These are phyloP conservation scores for Euphorbia celastroides DNA, from an alignment of 441 rosid species.

Conservation along the genomic window DNA sequence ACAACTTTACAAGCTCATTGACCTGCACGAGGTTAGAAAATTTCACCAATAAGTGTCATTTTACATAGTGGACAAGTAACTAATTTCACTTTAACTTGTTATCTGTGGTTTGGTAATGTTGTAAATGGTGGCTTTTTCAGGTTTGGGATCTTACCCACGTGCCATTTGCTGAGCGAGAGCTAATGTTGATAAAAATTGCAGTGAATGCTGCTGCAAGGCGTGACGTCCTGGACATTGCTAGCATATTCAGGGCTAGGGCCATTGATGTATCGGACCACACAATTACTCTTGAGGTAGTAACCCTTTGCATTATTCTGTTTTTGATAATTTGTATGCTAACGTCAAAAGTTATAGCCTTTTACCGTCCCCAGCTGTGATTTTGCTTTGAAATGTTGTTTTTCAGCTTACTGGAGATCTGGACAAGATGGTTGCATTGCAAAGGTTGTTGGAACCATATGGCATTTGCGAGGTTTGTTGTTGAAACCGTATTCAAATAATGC, in stretches of 20 bases:
- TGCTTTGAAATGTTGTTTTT: constrained; percentile 20
- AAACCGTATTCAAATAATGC: neutral
- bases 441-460: constrained; percentile 90
- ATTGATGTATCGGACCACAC: constrained; percentile 90
- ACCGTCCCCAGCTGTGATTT: neutral
- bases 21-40: constrained; percentile 66
- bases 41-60: neutral
- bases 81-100: neutral
- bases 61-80: neutral
- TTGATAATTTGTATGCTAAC: no score
- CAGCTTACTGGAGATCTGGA: constrained; percentile 92
- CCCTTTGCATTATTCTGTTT: neutral
- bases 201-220: constrained; percentile 71
- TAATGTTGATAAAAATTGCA: constrained; percentile 84
- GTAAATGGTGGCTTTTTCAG: constrained; percentile 27
- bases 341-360: no score
- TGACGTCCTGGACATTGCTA: constrained; percentile 82
- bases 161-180: constrained; percentile 85
- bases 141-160: constrained; percentile 62
- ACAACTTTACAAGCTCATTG: constrained; percentile 74
- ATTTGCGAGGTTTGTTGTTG: constrained; percentile 78
- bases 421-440: constrained; percentile 95
- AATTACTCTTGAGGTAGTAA: constrained; percentile 81
- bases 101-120: neutral
- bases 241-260: constrained; percentile 71